These are phyloP conservation scores for Fraxinus dipetala DNA, from an alignment of 305 asterid genomes.

Conservation along the genomic window DNA sequence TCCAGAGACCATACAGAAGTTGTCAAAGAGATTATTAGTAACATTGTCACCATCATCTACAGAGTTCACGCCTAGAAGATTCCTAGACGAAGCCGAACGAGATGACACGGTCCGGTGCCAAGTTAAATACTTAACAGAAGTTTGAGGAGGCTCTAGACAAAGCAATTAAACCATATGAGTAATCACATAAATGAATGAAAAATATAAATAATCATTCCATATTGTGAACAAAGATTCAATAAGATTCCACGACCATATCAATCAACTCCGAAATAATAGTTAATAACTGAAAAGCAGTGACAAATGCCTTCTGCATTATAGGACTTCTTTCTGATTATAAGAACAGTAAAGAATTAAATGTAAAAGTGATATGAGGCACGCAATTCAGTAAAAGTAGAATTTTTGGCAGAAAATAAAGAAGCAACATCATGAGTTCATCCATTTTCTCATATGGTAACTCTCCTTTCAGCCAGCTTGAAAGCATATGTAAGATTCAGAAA, in stretches of 20 bases:
- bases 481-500: not conserved
- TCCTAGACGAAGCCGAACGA: constrained; percentile 85
- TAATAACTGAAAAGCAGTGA: not conserved
- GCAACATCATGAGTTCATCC: not conserved
- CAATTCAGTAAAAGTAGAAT: not conserved
- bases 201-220: not conserved
- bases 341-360: not conserved
- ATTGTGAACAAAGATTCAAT: not conserved
- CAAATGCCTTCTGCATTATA: not conserved
- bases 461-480: not conserved
- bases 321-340: not conserved
- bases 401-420: not conserved
- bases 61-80: constrained; percentile 61
- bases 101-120: constrained; percentile 93
- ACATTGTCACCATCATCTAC: constrained; percentile 48
- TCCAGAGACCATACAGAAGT: constrained; percentile 86
- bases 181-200: constrained; percentile 11
- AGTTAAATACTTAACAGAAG: constrained; percentile 74
- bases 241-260: not conserved
- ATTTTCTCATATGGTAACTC: not conserved
- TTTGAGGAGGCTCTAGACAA: constrained; percentile 67
- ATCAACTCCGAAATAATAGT: not conserved
- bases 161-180: constrained; percentile 22
- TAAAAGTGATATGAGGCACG: not conserved
- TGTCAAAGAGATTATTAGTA: constrained; percentile 63